Percentiles rank a stretch among this genome's conserved stretches.
Evolutionary conservation across 2,329 filamentous ascomycete species (phyloP).

Genomic region (Penicillium glabrum): DNA sequence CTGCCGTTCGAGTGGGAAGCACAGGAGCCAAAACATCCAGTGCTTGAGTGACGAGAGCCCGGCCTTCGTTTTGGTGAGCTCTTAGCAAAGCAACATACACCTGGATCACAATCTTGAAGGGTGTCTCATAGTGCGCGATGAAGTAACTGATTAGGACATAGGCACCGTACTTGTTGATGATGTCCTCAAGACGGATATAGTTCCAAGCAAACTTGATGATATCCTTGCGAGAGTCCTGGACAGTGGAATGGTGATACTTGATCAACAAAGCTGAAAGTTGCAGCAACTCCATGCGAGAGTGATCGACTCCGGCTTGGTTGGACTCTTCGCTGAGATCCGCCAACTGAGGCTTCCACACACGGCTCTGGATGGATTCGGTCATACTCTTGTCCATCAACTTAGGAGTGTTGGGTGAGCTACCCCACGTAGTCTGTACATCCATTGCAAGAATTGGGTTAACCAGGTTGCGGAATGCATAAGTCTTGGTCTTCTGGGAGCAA

Average conservation of each 20-base stretch:
- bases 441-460: conserved; percentile 96
- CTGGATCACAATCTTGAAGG: conserved; percentile 90
- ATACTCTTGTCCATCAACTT: conserved; percentile 82
- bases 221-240: conserved; percentile 92
- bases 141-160: conserved; percentile 98
- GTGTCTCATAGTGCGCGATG: conserved; percentile 94
- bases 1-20: conserved; percentile 70
- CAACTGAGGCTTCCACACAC: conserved; percentile 89
- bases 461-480: conserved; percentile 86
- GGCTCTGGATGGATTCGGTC: conserved; percentile 86
- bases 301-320: conserved; percentile 82
- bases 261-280: conserved; percentile 93
- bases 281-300: conserved; percentile 91
- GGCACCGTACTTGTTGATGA: conserved; percentile 98
- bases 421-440: conserved; percentile 86
- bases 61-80: conserved; percentile 92
- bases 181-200: conserved; percentile 95
- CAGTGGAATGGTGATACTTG: conserved; percentile 85
- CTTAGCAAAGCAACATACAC: conserved; percentile 90
- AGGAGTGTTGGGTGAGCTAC: conserved; percentile 58
- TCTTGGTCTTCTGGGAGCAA: conserved; percentile 85
- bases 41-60: conserved; percentile 87
- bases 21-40: conserved; percentile 94
- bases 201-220: conserved; percentile 99
- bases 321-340: conserved; percentile 81